Evolutionary conservation across 139 green algal genomes (phyloP).

Genomic region (Tetraselmis chui): DNA sequence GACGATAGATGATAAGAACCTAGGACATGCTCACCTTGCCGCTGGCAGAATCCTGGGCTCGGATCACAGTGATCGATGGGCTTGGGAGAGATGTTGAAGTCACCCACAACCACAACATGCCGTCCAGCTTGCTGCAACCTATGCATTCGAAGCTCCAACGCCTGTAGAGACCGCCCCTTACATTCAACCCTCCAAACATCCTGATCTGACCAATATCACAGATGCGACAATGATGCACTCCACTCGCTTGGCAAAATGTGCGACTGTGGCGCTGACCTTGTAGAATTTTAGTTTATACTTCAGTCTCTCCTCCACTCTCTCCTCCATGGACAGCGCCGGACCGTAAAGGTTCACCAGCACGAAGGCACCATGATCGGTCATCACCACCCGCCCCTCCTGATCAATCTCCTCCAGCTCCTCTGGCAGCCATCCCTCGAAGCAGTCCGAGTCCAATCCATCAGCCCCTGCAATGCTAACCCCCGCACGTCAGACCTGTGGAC

Average conservation of each 20-base stretch:
- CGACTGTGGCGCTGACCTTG: background rate
- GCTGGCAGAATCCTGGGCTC: background rate
- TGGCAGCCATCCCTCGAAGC: background rate
- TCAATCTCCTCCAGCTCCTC: slow-evolving; percentile 39
- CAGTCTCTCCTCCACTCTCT: slow-evolving; percentile 28
- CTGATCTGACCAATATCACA: background rate
- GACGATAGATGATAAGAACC: no score
- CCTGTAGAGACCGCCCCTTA: slow-evolving; percentile 9
- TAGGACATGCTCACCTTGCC: no score
- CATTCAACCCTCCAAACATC: background rate
- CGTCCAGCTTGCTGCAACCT: slow-evolving; percentile 26
- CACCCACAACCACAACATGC: slow-evolving; percentile 50
- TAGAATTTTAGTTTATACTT: slow-evolving; percentile 38
- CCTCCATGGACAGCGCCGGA: slow-evolving; percentile 38
- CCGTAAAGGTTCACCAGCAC: slow-evolving; percentile 53
- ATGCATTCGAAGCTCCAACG: slow-evolving; percentile 36
- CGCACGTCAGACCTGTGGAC: background rate
- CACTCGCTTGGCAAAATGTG: background rate
- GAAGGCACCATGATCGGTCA: slow-evolving; percentile 50
- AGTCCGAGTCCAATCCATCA: background rate
- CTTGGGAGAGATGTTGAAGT: slow-evolving; percentile 64
- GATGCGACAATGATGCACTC: no score
- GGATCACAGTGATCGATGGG: slow-evolving; percentile 31
- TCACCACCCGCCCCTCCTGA: slow-evolving; percentile 41
- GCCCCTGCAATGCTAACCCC: background rate